Base-by-base conservation (phyloP, 2,329 filamentous ascomycete genomes). In the Drechslerella stenobrocha region DNA sequence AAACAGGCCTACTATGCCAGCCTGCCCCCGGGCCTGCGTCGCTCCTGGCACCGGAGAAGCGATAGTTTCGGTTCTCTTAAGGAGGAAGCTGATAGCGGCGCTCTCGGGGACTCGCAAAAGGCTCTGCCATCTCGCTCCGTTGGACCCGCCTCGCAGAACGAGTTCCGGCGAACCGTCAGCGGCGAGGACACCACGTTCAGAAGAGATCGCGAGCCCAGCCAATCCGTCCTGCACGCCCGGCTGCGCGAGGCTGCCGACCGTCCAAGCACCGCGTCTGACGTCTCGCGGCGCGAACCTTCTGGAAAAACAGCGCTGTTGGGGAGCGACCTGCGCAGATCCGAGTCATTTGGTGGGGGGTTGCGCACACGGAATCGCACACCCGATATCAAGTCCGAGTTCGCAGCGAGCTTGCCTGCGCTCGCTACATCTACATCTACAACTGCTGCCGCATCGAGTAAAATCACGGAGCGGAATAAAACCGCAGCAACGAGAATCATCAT, bases 41-140 rank as follows among this genome's bases (percentile, higher is more conserved):
- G 63, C n/a, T 46, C 44, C 2, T 67, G 63, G 63, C 63, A 67
- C 30, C 44, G 53, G 35, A 53, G 61, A 55, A 66, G 53, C 45
- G 52, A 59, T 59, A 66, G 61, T 51, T 46, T 59, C 44, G 48
- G 34, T 1, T 40, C 44, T 34, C 44, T 52, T 15, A 60, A 52
- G 37, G 55, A 60, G 22, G 63, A 67, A 52, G n/a, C 11, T 20
- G 23, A 13, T 13, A 55, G 50, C 20, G 46, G 46, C 28, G 20
- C n/a, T 18, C 52, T 48, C 22, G 48, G 47, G 11, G 60, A 60
- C 51, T 67, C 50, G 3, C 55, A 67, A 30, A 67, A 52, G 32
- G 30, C 35, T 24, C 26, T 45, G 4, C 9, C 60, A 20, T 67
- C 63, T n/a, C 34, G 50, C 32, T 60, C 63, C 15, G 23, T 67